Evolutionary conservation across 2,329 filamentous ascomycete species (phyloP).

Genomic region (Cladosporium sp.): DNA sequence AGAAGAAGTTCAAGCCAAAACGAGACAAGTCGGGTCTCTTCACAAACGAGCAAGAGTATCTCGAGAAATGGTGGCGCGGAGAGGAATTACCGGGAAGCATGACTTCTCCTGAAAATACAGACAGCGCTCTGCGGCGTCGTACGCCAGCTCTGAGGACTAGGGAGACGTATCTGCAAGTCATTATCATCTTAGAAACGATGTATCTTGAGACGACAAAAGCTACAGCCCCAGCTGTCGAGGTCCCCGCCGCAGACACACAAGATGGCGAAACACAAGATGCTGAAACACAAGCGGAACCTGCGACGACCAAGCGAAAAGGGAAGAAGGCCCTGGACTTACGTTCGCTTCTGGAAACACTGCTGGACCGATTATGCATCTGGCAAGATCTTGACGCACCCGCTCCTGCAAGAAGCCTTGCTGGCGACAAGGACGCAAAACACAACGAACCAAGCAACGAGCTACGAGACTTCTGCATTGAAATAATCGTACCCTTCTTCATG

Average conservation of each 20-base stretch:
- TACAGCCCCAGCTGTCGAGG: background rate
- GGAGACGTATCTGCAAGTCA: constrained; percentile 77
- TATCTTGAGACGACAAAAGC: constrained; percentile 55
- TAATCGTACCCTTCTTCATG: constrained; percentile 77
- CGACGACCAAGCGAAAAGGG: constrained; percentile 31
- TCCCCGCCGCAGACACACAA: constrained; percentile 12
- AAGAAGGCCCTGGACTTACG: constrained; percentile 57
- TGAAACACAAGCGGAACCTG: constrained; percentile 15
- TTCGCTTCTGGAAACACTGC: constrained; percentile 65
- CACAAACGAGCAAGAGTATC: constrained; percentile 58
- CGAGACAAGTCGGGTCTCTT: constrained; percentile 67
- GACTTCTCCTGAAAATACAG: constrained; percentile 41
- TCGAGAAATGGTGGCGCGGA: constrained; percentile 67
- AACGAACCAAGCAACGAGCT: constrained; percentile 55
- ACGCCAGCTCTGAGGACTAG: constrained; percentile 65
- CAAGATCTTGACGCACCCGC: constrained; percentile 66
- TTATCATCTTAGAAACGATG: constrained; percentile 71
- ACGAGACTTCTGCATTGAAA: constrained; percentile 73
- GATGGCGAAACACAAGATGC: constrained; percentile 30
- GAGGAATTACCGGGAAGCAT: constrained; percentile 43
- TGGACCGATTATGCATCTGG: constrained; percentile 79
- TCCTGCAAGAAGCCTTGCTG: constrained; percentile 37
- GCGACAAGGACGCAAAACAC: constrained; percentile 18
- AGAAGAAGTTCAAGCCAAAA: constrained; percentile 60
- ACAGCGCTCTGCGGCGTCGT: constrained; percentile 54